Evolutionary conservation across 2,329 filamentous ascomycete species (phyloP), one percentile per base, ranked within the genome.

Genomic region (Magnaporthiopsis rhizophila): DNA sequence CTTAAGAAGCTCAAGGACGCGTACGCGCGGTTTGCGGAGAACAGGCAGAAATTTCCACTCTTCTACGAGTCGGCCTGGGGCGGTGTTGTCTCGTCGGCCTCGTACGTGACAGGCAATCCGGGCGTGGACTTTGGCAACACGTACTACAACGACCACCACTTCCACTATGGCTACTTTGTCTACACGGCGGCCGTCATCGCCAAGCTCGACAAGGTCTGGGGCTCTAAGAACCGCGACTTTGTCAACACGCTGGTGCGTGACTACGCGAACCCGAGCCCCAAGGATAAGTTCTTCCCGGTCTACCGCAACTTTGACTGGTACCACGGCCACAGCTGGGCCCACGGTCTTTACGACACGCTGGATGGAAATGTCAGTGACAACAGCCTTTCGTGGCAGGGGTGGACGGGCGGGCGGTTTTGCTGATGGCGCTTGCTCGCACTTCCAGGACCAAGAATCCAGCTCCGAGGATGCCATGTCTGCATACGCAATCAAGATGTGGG

Each of bases 401-500:
- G 38, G 38, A 45, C 38, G 45, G 45, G 45, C 45, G 3, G 8
- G 21, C 18, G 45, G 45, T n/a, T 38, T 30, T n/a, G 21, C 45
- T 53, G 45, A 53, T 11, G 18, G 45, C 18, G 1, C 45, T 11
- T n/a, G 18, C 45, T 21, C 45, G n/a, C 45, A 26, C 57, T 24
- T 26, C 62, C 62, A 80, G 78, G 79, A 94, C 73, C 84, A 93
- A 77, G 95, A 98, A 74, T 95, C 91, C 36, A 91, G 89, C 59
- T 94, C 91, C 0, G 94, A 98, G 76, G 95, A 98, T 75, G 86
- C 87, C 67, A 92, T 97, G 86, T 88, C 90, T 66, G 86, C 87
- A 8, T 97, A 95, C 74, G 91, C 89, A 0, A 77, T 97, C 72
- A 96, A 97, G 80, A 91, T 98, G 88, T 98, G 95, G 95, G 95